Base-by-base conservation (phyloP, 192 early-diverging fungal genomes). In the Pilobolus umbonatus region DNA sequence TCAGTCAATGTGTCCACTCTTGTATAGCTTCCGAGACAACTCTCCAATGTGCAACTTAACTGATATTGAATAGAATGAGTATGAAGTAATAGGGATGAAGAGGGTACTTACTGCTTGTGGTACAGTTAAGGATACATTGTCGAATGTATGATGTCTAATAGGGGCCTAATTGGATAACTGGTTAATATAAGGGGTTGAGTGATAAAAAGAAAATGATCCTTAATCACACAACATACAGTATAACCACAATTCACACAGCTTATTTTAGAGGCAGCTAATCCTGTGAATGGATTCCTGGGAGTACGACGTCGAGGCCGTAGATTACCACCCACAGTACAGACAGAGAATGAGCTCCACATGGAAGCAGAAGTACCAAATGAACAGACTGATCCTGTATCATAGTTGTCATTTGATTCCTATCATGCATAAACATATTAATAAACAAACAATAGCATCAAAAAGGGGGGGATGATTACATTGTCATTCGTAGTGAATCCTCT, bases 141-240 rank as follows among this genome's bases (percentile, higher is more conserved):
- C 87, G 68, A 89, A 86, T 1, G 81, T 82, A 32, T 81, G 84
- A 45, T 87, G 85, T 28, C 85, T 79, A 40, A 87, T 87, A 2
- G 84, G 84, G n/a, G 84, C 85, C 72, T 42, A 15, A 17, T 15
- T 73, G 57, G 2, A 48, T 28, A 48, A 15, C 10, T 29, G n/a
- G n/a, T n/a, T n/a, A n/a, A 22, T 24, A 25, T 25, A 8, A 10
- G 1, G 10, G 6, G 2, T 4, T 21, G 21, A 14, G 32, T 35
- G 15, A 35, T 14, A 34, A 9, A 24, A 35, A 34, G 0, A 55
- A 15, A 55, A 9, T 21, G 31, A 25, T 2, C 0, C 11, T 43
- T 46, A 42, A 30, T 31, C 17, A 47, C 2, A 22, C 61, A 31
- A 17, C 24, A 19, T 51, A 30, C 39, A 21, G 82, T 87, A 44